These are phyloP conservation scores for Acacia concinna DNA, from an alignment of 331 rosid genomes.

Conservation along the genomic window DNA sequence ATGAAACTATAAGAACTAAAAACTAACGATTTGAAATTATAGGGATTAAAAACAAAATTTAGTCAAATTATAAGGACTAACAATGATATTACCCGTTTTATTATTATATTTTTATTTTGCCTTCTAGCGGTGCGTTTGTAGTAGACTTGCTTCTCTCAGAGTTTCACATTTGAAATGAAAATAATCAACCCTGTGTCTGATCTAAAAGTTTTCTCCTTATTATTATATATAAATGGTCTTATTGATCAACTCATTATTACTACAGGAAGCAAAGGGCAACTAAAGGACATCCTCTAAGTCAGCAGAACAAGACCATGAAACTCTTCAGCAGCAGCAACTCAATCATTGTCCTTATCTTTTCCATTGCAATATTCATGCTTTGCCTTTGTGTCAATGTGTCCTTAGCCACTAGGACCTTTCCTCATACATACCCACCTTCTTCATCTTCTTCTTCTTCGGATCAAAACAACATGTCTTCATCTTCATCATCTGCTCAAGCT, in stretches of 20 bases:
- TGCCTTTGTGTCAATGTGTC: conserved; percentile 38
- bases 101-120: background rate
- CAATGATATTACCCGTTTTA: background rate
- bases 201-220: background rate
- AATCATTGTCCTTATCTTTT: conserved; percentile 42
- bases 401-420: conserved; percentile 47
- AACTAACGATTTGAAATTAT: no score
- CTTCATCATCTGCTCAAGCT: conserved; percentile 35
- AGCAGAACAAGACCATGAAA: conserved; percentile 55
- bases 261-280: conserved; percentile 31
- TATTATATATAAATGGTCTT: conserved; percentile 23
- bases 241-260: conserved; percentile 33
- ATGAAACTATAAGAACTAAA: no score
- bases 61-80: no score
- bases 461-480: conserved; percentile 29
- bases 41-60: background rate
- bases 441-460: conserved; percentile 31
- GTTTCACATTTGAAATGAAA: background rate
- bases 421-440: background rate
- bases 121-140: background rate
- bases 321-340: conserved; percentile 38
- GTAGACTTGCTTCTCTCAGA: background rate
- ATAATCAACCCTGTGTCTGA: background rate
- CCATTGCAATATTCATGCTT: conserved; percentile 43
- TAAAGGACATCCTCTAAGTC: conserved; percentile 44